These are phyloP conservation scores for Lodderomyces pseudojiufengensis DNA, from an alignment of 1,139 yeast species.

Conservation along the genomic window DNA sequence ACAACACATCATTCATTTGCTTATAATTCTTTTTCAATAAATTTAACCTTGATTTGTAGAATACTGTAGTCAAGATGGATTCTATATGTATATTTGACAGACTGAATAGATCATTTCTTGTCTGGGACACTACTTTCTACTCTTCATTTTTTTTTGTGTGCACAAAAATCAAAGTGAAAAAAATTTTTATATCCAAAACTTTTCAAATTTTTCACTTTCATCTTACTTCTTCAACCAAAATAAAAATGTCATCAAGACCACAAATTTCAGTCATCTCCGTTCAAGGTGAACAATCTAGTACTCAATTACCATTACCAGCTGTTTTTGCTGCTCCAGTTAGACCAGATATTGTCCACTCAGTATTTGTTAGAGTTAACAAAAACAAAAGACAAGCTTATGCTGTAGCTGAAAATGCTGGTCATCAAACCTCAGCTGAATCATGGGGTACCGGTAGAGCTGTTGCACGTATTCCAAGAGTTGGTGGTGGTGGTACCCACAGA, in stretches of 20 bases:
- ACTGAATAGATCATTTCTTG: no score
- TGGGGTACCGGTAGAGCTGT: conserved; percentile 99
- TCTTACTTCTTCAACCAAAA: conserved; percentile 21
- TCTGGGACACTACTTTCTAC: no score
- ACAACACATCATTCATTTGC: background rate
- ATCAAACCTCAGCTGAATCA: conserved; percentile 99
- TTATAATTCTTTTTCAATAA: no score
- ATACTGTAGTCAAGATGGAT: no score
- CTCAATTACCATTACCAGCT: conserved; percentile 93
- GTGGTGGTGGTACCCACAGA: conserved; percentile 99
- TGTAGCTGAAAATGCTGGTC: conserved; percentile 98
- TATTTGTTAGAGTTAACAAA: conserved; percentile 97
- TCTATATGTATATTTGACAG: no score
- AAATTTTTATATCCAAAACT: conserved; percentile 6
- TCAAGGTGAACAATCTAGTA: conserved; percentile 81
- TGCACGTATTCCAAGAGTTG: conserved; percentile 99
- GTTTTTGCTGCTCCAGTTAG: conserved; percentile 99
- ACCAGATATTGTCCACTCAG: conserved; percentile 98
- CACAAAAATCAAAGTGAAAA: conserved; percentile 4
- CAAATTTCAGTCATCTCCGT: conserved; percentile 93
- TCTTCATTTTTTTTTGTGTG: background rate
- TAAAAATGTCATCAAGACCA: conserved; percentile 77
- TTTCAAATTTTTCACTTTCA: conserved; percentile 14
- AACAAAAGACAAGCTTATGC: conserved; percentile 99
- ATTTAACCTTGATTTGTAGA: no score